A percentile compares a stretch with the other conserved stretches of the same genome.
Conservation (phyloP, 345 rosid genomes). For the Moricandia arvensis region DNA sequence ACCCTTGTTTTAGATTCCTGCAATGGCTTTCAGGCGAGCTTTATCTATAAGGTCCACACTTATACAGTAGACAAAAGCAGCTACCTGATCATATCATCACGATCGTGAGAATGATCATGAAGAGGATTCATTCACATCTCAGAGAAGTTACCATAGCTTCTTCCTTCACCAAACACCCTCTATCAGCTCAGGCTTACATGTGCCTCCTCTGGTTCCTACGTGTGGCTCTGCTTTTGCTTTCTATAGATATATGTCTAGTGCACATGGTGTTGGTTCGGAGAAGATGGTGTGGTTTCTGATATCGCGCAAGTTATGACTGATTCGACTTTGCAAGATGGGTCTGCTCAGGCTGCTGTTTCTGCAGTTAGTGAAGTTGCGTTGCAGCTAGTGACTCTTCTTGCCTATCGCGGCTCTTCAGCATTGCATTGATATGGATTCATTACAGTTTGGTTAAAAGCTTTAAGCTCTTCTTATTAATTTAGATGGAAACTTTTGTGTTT, state of each 20-base stretch:
- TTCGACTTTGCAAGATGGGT: constrained; percentile 46
- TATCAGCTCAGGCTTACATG: constrained; percentile 31
- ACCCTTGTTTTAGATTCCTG: constrained; percentile 16
- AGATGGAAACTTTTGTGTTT: background rate
- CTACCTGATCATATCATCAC: constrained; percentile 42
- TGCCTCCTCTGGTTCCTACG: constrained; percentile 32
- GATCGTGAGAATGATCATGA: constrained; percentile 33
- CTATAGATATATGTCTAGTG: constrained; percentile 57
- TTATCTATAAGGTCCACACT: constrained; percentile 50
- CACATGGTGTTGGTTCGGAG: constrained; percentile 33
- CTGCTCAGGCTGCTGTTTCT: constrained; percentile 45
- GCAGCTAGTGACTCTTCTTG: constrained; percentile 72
- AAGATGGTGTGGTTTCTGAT: constrained; percentile 46
- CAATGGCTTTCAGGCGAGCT: constrained; percentile 60
- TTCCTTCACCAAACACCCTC: constrained; percentile 40
- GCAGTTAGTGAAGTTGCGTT: constrained; percentile 61
- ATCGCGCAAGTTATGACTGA: constrained; percentile 52
- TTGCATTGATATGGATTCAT: constrained; percentile 54
- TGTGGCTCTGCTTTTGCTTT: constrained; percentile 43
- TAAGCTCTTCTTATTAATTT: background rate
- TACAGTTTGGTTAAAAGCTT: constrained; percentile 54
- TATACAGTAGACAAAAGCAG: constrained; percentile 33
- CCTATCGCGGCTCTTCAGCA: constrained; percentile 70
- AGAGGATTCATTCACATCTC: constrained; percentile 28
- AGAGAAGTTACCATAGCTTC: constrained; percentile 34